Conservation (phyloP, 2,329 filamentous ascomycete species). For the Tolypocladium ophioglossoides region DNA sequence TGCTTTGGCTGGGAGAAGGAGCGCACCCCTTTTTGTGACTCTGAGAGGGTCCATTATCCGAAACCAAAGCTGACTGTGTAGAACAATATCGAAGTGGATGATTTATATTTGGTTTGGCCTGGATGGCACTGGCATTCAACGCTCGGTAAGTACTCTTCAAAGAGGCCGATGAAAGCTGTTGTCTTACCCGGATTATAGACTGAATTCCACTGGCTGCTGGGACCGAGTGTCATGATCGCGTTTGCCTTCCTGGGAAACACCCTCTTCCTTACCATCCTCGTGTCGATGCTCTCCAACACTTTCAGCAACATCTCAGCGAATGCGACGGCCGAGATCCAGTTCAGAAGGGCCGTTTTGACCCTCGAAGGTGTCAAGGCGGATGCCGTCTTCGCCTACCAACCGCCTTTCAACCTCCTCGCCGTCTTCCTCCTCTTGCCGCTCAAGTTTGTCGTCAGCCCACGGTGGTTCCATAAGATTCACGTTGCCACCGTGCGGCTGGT, state of each 20-base stretch:
- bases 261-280: constrained; percentile 77
- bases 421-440: constrained; percentile 64
- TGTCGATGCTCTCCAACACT: constrained; percentile 78
- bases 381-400: constrained; percentile 71
- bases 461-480: constrained; percentile 88
- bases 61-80: constrained; percentile 10
- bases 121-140: constrained; percentile 56
- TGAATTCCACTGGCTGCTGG: constrained; percentile 70
- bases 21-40: constrained; percentile 45
- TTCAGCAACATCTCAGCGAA: constrained; percentile 70
- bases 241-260: constrained; percentile 84
- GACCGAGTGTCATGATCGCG: constrained; percentile 68
- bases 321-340: constrained; percentile 74
- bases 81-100: constrained; percentile 81
- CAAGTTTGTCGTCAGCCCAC: constrained; percentile 65
- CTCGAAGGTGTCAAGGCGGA: constrained; percentile 81
- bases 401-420: constrained; percentile 75
- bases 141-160: constrained; percentile 30
- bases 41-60: too few relatives aligned
- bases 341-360: constrained; percentile 68
- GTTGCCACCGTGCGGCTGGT: constrained; percentile 63
- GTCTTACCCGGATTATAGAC: constrained; percentile 24
- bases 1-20: constrained; percentile 67
- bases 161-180: too few relatives aligned
- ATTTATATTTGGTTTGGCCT: constrained; percentile 88